Evolutionary conservation across 106 monocot species (phyloP), one percentile per base, ranked within the genome.

Genomic region (Dactylorhiza incarnata): DNA sequence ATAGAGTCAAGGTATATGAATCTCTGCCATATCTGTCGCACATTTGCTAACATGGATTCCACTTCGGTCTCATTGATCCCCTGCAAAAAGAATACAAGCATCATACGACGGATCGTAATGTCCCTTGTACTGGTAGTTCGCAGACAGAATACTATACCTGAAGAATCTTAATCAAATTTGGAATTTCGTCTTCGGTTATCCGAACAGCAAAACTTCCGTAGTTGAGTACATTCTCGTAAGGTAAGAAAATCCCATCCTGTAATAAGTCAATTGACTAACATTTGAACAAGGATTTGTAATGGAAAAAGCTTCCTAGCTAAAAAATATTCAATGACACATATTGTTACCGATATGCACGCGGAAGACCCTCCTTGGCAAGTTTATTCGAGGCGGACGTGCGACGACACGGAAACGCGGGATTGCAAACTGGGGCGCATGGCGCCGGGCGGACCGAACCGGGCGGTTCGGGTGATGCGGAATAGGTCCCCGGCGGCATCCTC

Each of bases 201-300:
- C 87, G 88, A 79, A 96, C 87, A 22, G 89, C 85, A 87, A 96
- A 96, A 75, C 86, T 91, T 44, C 86, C 66, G 59, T 89, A 96
- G 46, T 96, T 87, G 4, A 96, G 82, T 14, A 96, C 79, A 82
- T 96, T 96, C 71, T 96, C 96, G 75, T 93, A 91, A 48, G 96
- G 96, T 23, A 96, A 81, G 58, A 85, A 93, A 66, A 96, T 96
- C 17, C 93, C 96, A 85, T 96, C 96, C 95, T 95, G 69, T 50
- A 47, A 83, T 48, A 72, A 49, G 16, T 37, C 14, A 49, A 17
- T 69, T 69, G 26, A 24, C 69, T 69, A 12, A 44, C 8, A n/a
- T 20, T 24, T 69, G 69, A 69, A 69, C 20, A 69, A 44, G 45
- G 10, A 69, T 68, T 37, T 37, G 37, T 37, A 37, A 37, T 37